These are phyloP conservation scores for Crithidia bombi DNA, from an alignment of 208 protist species.

Conservation along the genomic window DNA sequence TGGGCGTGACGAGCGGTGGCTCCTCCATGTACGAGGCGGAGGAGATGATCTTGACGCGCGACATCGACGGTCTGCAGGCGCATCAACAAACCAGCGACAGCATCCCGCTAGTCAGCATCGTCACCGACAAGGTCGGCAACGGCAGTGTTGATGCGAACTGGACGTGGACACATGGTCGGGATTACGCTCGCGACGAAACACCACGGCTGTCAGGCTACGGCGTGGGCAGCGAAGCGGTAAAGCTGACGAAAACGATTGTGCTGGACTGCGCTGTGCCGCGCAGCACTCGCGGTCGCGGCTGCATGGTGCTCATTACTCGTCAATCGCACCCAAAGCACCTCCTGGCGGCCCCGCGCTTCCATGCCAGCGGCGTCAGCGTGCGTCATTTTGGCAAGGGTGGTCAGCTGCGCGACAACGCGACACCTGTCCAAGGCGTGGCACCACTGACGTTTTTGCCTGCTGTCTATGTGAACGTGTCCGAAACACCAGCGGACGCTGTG, in stretches of 20 bases:
- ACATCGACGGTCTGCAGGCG: neutral
- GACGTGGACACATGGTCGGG: conserved; percentile 12
- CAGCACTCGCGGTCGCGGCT: conserved; percentile 3
- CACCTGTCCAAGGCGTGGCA: neutral
- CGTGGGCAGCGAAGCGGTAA: conserved; percentile 32
- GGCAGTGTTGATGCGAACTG: conserved; percentile 1
- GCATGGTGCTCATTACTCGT: conserved; percentile 27
- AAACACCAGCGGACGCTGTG: neutral
- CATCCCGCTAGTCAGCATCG: neutral
- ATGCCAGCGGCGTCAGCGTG: conserved; percentile 23
- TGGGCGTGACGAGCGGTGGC: conserved; percentile 27
- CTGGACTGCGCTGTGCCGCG: conserved; percentile 36
- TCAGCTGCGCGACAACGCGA: conserved; percentile 5
- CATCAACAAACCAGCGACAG: neutral
- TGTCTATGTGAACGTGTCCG: conserved; percentile 36
- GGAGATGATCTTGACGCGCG: conserved; percentile 7
- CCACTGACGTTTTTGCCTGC: conserved; percentile 38
- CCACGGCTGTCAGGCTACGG: neutral
- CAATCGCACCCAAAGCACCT: conserved; percentile 22
- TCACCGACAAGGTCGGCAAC: neutral
- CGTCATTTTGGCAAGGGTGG: conserved; percentile 38
- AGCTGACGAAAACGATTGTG: conserved; percentile 44
- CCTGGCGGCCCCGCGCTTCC: conserved; percentile 37
- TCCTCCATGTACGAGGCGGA: conserved; percentile 25
- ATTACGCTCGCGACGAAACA: conserved; percentile 9